A percentile compares a stretch with the other conserved stretches of the same genome.
Evolutionary conservation across 768 basidiomycete genomes (phyloP).

Genomic region (Melanogaster broomeanus): DNA sequence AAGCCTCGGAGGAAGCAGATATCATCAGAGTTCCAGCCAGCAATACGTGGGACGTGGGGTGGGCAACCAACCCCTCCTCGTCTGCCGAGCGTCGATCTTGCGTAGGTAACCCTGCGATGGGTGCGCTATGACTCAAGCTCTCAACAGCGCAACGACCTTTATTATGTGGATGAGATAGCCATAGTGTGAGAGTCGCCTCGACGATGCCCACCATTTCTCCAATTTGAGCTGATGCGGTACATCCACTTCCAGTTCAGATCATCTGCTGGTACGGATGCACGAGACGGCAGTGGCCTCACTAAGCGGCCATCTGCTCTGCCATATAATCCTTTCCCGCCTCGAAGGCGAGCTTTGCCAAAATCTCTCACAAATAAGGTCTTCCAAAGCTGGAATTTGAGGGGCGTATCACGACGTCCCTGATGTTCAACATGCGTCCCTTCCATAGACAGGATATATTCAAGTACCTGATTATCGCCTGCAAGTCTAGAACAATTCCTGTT

Average conservation of each 20-base stretch:
- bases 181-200: constrained; percentile 11
- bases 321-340: constrained; percentile 67
- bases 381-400: constrained; percentile 54
- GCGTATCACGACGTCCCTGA: constrained; percentile 1
- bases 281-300: constrained; percentile 57
- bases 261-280: constrained; percentile 38
- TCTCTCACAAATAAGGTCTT: constrained; percentile 60
- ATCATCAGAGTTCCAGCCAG: constrained; percentile 64
- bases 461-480: constrained; percentile 65
- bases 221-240: constrained; percentile 83
- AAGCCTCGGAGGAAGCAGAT: constrained; percentile 47
- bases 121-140: constrained; percentile 25
- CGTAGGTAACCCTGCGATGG: background rate
- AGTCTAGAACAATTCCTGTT: constrained; percentile 70
- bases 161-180: constrained; percentile 20
- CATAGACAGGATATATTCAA: constrained; percentile 10
- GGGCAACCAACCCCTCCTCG: constrained; percentile 6
- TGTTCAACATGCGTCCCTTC: constrained; percentile 18
- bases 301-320: constrained; percentile 57
- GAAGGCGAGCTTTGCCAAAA: constrained; percentile 67
- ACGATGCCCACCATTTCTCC: constrained; percentile 64
- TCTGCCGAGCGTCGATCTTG: background rate
- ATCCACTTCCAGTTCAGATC: constrained; percentile 78
- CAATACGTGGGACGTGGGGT: constrained; percentile 44
- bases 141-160: constrained; percentile 66